Evolutionary conservation across 108 stramenopile species (phyloP), one percentile per base, ranked within the genome.

Genomic region (Cyclotella distinguenda): DNA sequence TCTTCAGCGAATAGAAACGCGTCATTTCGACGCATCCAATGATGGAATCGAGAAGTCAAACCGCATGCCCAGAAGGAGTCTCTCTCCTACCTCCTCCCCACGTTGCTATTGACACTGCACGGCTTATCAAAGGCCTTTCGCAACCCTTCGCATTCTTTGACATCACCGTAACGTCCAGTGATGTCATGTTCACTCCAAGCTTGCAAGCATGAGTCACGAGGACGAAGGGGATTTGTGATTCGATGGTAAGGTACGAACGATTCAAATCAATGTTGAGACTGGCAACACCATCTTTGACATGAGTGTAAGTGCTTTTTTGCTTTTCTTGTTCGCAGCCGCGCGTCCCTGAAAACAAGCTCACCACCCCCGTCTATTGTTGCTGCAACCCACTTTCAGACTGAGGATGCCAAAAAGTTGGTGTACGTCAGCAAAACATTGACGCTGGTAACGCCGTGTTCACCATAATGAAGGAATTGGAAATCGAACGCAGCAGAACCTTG

Each of bases 171-270:
- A 70, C 86, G 30, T 79, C 89, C 18, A 81, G 79, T 3, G 94
- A 95, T 66, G 94, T 95, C 35, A 87, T 93, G 84, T 95, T 88
- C 44, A 90, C 91, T 77, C 79, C 5, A 95, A 95, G 68, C 74
- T 95, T 16, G 54, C 93, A 0, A 64, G 88, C 15, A 85, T 89
- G 84, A 90, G 89, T 44, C 78, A 68, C 31, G 49, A 74, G 38
- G 79, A 79, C 15, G 84, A 72, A 23, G 85, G 73, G n/a, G 86
- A 74, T 23, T 8, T 76, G 19, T 6, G 64, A 13, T 90, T 95
- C 78, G 90, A 95, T 3, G 80, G 81, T 43, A 84, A 89, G 50
- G 82, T 94, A 54, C 90, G 94, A n/a, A 50, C 88, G 86, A 64
- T 95, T 53, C 82, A 88, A 48, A 65, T 79, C 12, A 88, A 86